Base-by-base conservation (phyloP, 148 eudicot species). In the Spergularia marina region DNA sequence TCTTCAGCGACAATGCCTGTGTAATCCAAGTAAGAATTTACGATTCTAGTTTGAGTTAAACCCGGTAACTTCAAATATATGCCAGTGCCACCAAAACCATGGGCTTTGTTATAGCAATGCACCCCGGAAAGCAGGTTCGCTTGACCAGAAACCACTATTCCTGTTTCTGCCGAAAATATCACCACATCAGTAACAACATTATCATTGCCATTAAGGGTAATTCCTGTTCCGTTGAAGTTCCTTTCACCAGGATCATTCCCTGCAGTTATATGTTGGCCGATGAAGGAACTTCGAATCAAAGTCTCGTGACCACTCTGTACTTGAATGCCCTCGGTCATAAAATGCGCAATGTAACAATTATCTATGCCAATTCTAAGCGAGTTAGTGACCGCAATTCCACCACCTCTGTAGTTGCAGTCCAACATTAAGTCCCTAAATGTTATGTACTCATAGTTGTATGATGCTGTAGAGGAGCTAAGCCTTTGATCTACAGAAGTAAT, bases 81-180 rank as follows among this genome's bases (percentile, higher is more conserved):
- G 7, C 98, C 98, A 6, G 86, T 83, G 5, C 98, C 98, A 13
- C 96, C 97, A 61, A 91, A 90, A 0, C 87, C 88, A 0, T 89
- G 81, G 4, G 98, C 98, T 79, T 94, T 94, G 76, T 94, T 92
- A 72, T 94, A 94, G 53, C 96, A 92, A 83, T 95, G 98, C 8
- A 95, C 92, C 9, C 96, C 98, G 4, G 94, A 82, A 4, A 95
- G 52, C 2, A 80, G 65, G 64, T 95, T 95, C 13, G 97, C 98
- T 41, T 87, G 94, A 0, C 98, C 98, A 1, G 86, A 76, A 2
- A 95, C 51, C 56, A 89, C 25, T 4, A 95, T 83, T 0, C 98
- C 98, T 2, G 76, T 85, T 12, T 77, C 80, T 6, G 98, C 98
- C 0, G 98, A 94, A 72, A 94, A 95, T 3, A 95, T 87, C 6